Percentiles rank a stretch among this genome's conserved stretches.
Evolutionary conservation across 1,284 basidiomycete genomes (phyloP).

Genomic region (Cutaneotrichosporon sp.): DNA sequence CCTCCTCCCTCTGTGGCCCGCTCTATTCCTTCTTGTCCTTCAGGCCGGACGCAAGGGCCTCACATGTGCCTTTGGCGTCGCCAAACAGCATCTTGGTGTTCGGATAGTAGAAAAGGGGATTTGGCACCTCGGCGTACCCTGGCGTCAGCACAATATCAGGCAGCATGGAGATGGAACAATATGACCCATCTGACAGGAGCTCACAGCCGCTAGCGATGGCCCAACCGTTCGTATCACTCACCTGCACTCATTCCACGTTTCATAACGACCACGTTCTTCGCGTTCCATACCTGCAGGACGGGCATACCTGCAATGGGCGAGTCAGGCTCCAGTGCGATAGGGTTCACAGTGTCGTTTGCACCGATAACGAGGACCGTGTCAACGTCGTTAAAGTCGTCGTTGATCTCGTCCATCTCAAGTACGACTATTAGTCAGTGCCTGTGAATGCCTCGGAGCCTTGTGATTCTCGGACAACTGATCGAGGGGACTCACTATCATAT

Average conservation of each 20-base stretch:
- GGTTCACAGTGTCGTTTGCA: conserved; percentile 85
- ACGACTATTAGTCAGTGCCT: conserved; percentile 57
- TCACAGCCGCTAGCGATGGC: too few relatives aligned
- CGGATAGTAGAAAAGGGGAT: conserved; percentile 84
- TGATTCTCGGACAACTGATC: too few relatives aligned
- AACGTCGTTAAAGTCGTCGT: conserved; percentile 77
- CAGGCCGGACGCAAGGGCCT: conserved; percentile 51
- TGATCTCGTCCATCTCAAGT: conserved; percentile 85
- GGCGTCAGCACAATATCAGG: not conserved
- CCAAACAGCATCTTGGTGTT: conserved; percentile 83
- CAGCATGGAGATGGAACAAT: too few relatives aligned
- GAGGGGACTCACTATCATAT: conserved; percentile 64
- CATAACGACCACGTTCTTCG: conserved; percentile 83
- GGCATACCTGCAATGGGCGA: conserved; percentile 84
- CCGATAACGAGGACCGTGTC: conserved; percentile 70
- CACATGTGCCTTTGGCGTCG: conserved; percentile 78
- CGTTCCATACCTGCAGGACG: conserved; percentile 82
- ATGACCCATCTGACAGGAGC: too few relatives aligned
- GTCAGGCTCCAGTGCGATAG: conserved; percentile 76
- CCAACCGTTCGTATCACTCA: too few relatives aligned
- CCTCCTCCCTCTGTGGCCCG: too few relatives aligned
- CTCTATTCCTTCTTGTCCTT: conserved; percentile 20
- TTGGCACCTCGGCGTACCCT: conserved; percentile 66
- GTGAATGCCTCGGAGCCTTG: too few relatives aligned
- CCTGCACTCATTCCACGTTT: conserved; percentile 67